Evolutionary conservation across 108 stramenopile species (phyloP).

Genomic region (Nitzschia sp.): DNA sequence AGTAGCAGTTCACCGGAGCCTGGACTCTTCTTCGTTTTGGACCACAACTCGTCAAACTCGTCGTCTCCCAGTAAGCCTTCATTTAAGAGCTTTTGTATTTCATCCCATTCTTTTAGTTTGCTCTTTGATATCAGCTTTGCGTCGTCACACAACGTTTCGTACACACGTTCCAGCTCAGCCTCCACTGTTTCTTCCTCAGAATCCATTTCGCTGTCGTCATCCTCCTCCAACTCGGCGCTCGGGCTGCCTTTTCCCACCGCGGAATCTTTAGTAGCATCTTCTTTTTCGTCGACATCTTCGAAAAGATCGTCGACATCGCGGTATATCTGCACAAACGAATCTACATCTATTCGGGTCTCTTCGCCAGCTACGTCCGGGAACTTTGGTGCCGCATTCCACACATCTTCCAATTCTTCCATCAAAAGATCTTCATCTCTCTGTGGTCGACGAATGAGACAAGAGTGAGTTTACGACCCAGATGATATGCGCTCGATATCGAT

Average conservation of each 20-base stretch:
- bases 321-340: constrained; percentile 77
- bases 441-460: not conserved
- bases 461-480: not conserved
- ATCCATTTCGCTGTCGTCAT: not conserved
- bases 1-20: constrained; percentile 26
- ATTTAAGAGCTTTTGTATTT: constrained; percentile 63
- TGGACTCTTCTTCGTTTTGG: constrained; percentile 36
- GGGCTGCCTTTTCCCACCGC: constrained; percentile 27
- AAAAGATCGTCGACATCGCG: constrained; percentile 83
- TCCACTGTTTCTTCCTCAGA: constrained; percentile 33
- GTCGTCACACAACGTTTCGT: constrained; percentile 39
- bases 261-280: not conserved
- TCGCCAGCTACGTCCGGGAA: constrained; percentile 32
- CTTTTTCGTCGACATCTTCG: constrained; percentile 46
- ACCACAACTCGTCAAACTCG: constrained; percentile 76
- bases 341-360: constrained; percentile 57
- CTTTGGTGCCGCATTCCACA: constrained; percentile 68
- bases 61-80: constrained; percentile 75
- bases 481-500: not conserved
- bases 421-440: constrained; percentile 66
- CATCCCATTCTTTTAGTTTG: constrained; percentile 63
- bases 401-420: constrained; percentile 58
- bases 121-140: constrained; percentile 42
- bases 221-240: constrained; percentile 5
- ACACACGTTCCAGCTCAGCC: constrained; percentile 45